Percentiles rank a stretch among this genome's conserved stretches.
Conservation (phyloP, 805 yeast genomes). For the Saccharomycopsis synnaedendra region DNA sequence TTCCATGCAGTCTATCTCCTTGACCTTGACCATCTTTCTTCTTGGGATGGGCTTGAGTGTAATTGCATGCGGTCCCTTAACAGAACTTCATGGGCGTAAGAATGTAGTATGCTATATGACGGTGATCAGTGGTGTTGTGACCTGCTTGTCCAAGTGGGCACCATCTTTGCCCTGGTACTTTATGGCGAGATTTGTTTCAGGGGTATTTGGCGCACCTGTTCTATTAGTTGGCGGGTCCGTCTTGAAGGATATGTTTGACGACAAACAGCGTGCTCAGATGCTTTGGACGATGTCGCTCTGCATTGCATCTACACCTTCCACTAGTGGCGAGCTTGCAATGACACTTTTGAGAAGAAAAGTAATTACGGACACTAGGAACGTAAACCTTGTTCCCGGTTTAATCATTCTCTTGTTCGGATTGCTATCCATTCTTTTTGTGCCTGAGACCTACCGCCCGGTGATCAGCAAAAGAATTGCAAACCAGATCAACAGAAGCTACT, state of each 20-base stretch:
- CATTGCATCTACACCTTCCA: slow-evolving; percentile 8
- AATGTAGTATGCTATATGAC: slow-evolving; percentile 10
- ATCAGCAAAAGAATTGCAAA: slow-evolving; percentile 6
- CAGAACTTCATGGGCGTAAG: slow-evolving; percentile 13
- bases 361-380: background rate
- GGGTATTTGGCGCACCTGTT: slow-evolving; percentile 12
- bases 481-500: slow-evolving; percentile 3
- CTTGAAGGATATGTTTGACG: slow-evolving; percentile 8
- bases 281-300: slow-evolving; percentile 4
- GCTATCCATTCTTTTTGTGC: slow-evolving; percentile 3
- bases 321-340: slow-evolving; percentile 8
- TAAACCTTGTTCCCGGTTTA: slow-evolving; percentile 12
- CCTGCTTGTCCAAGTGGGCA: background rate
- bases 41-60: slow-evolving; percentile 10
- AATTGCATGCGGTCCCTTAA: slow-evolving; percentile 9
- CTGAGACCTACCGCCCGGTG: slow-evolving; percentile 12
- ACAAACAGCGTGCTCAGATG: slow-evolving; percentile 5
- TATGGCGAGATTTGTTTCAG: slow-evolving; percentile 4
- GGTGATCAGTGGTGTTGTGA: slow-evolving; percentile 7
- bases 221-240: slow-evolving; percentile 11
- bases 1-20: background rate
- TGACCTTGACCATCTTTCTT: slow-evolving; percentile 6
- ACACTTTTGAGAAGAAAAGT: background rate
- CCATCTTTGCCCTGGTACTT: slow-evolving; percentile 1
- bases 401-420: slow-evolving; percentile 5